Base-by-base conservation (phyloP, 2,329 filamentous ascomycete species). In the Calonectria hawksworthii region DNA sequence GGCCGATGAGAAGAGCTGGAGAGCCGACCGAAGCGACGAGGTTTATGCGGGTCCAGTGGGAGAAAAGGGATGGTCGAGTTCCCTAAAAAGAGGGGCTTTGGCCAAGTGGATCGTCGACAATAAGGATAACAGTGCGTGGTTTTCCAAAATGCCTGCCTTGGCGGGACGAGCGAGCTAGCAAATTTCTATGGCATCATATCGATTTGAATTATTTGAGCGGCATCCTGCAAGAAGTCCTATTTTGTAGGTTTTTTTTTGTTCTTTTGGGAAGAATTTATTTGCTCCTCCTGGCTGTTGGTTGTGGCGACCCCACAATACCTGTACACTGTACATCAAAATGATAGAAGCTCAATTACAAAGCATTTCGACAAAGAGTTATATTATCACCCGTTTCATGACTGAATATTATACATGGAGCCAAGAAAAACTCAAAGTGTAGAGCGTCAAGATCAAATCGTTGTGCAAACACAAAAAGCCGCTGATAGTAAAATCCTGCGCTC, bases 91-190 rank as follows among this genome's bases (percentile, higher is more conserved):
- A 70, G 78, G 73, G 3, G 72, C 73, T 3, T 41, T 84, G 63
- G 76, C 81, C 1, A 77, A 76, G 61, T 84, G 83, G 83, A 78
- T 83, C 18, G 82, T 82, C 9, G 82, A 83, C 26, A 52, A 63
- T 13, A 47, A 64, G 34, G 32, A 38, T 4, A 64, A 36, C 9
- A 30, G 28, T 7, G 9, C 16, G 28, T 63, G 54, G 64, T 26
- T 63, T 18, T 36, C 32, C 9, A 72, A 72, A 26, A 68, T 72
- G 54, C 70, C 54, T 1, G 52, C 64, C 1, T 23, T 72, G 41
- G 61, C 38, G 14, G 16, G 21, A 28, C 63, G 32, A 10, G 16
- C 51, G 1, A 30, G 30, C 10, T 67, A 59, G 28, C n/a, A 38
- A 4, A 44, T 21, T 21, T 44, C 41, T 8, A 18, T 7, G 41